phyloP scores from a whole-genome alignment of 2,329 filamentous ascomycete genomes.

The Ambrosiella beaveri region DNA sequence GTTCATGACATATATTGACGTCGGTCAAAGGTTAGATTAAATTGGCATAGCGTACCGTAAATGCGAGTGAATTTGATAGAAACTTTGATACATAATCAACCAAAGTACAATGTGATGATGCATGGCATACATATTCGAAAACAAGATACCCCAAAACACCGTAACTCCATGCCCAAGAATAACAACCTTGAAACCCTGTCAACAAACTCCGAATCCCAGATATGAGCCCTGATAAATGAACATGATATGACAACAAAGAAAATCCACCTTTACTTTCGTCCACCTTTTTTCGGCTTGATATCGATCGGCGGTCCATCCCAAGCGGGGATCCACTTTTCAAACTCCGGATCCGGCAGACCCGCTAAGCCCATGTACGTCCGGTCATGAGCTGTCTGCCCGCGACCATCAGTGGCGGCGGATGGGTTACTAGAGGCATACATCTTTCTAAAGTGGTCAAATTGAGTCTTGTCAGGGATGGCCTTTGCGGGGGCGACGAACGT shows the following conservation, averaged over 20 bases:
- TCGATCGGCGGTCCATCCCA: neutral
- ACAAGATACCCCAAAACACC: too few relatives aligned
- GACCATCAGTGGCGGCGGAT: neutral
- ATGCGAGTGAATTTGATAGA: too few relatives aligned
- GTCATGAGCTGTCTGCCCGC: neutral
- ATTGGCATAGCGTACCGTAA: too few relatives aligned
- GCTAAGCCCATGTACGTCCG: slow-evolving; percentile 12
- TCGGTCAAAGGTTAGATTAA: too few relatives aligned
- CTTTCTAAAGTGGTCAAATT: neutral
- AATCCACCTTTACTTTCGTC: neutral
- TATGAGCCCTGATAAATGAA: too few relatives aligned
- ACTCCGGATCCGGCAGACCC: neutral
- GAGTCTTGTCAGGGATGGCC: slow-evolving; percentile 15
- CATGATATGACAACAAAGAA: neutral
- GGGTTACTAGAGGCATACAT: neutral
- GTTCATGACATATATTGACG: too few relatives aligned
- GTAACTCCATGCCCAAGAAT: too few relatives aligned
- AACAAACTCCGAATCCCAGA: too few relatives aligned
- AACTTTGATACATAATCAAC: too few relatives aligned
- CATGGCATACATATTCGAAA: too few relatives aligned
- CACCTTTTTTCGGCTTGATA: neutral
- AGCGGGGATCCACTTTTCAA: neutral
- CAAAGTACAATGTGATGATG: too few relatives aligned
- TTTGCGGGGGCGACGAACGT: slow-evolving; percentile 23
- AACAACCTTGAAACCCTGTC: neutral